Conservation (phyloP, 2,329 filamentous ascomycete species). For the Microsporum canis region DNA sequence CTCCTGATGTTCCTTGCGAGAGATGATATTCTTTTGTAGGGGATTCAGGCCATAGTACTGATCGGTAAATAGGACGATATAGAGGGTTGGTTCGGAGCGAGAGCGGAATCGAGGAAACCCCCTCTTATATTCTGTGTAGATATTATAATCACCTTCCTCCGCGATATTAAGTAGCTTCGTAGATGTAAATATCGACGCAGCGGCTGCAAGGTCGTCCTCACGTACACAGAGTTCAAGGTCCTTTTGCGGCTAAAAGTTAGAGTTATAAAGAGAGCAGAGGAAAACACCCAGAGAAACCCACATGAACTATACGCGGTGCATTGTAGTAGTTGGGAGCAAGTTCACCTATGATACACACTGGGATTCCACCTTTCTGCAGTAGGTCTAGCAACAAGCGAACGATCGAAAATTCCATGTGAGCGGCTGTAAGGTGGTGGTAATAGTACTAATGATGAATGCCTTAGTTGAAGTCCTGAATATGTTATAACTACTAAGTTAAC, state of each 20-base stretch:
- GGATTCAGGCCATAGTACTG: conserved; percentile 5
- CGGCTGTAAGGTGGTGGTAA: background rate
- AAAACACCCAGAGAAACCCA: background rate
- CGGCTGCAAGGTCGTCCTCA: background rate
- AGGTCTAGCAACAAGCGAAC: conserved; percentile 17
- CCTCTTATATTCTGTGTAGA: background rate
- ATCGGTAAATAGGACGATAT: background rate
- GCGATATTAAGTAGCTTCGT: conserved; percentile 26
- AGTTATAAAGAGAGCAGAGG: background rate
- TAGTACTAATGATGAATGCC: background rate
- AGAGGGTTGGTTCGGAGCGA: background rate
- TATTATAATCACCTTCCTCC: background rate
- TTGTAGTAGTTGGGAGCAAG: conserved; percentile 12
- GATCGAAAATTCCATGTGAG: background rate
- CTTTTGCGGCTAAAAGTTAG: background rate
- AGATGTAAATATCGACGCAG: conserved; percentile 24
- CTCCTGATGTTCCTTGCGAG: conserved; percentile 43
- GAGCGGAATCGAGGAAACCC: background rate
- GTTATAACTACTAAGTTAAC: too few relatives aligned
- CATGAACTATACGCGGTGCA: conserved; percentile 7
- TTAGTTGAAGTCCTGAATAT: too few relatives aligned
- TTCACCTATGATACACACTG: conserved; percentile 9
- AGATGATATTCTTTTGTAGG: conserved; percentile 9
- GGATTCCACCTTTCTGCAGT: conserved; percentile 6
- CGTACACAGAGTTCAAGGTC: conserved; percentile 10